Base-by-base conservation (phyloP, 805 yeast species). In the Candida easanensis region DNA sequence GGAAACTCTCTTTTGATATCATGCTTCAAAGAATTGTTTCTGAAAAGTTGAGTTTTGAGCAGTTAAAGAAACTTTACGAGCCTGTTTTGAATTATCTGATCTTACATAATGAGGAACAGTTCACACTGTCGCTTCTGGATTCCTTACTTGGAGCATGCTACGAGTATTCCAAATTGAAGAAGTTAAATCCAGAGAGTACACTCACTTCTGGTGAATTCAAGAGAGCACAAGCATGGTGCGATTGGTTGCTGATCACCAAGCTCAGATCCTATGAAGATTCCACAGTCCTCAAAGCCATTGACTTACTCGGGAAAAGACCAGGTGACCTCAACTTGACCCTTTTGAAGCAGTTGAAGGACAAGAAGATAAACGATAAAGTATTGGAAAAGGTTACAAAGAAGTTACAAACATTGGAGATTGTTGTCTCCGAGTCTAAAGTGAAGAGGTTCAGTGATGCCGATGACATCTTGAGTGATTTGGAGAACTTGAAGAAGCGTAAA, bases 21-120 rank as follows among this genome's bases (percentile, higher is more conserved):
- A 39, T 72, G 39, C 35, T 65, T 5, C 66, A 66, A 36, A 63
- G 66, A n/a, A 45, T 73, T 16, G 53, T 68, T 2, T 61, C 50
- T 49, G 48, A 31, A 46, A 68, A 50, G 50, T 50, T 33, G 39
- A 65, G 41, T 9, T 56, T 46, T 41, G 57, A 52, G 1, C 53
- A 50, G 14, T 41, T 66, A 6, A 49, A 56, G 35, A 22, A 57
- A 13, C 41, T 70, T 10, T 70, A 63, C 50, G 61, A 50, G 22
- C 65, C 66, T 0, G 36, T 57, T 10, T n/a, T 58, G 28, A 31
- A 39, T 6, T 38, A 46, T 20, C 14, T 55, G 7, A 44, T 44
- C n/a, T 40, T 19, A 51, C 13, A 33, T 52, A 18, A 54, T 9
- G 49, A 42, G 54, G 19, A 42, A 52, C 36, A 57, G 51, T 46